A percentile compares a stretch with the other conserved stretches of the same genome.
phyloP scores from a whole-genome alignment of 83 land plant species.

The Picea abies region DNA sequence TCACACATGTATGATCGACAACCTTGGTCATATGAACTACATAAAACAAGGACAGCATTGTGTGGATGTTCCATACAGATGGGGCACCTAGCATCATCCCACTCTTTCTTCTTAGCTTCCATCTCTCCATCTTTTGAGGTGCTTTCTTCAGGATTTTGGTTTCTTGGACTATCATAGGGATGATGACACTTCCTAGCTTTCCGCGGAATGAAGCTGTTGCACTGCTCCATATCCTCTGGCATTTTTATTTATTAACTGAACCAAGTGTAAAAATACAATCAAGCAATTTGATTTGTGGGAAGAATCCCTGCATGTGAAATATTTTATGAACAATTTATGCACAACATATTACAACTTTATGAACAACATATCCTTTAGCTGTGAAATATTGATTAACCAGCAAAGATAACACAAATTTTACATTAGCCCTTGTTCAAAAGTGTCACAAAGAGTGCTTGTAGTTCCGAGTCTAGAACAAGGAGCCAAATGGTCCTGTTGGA shows the following conservation, averaged over 20 bases:
- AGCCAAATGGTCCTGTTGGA: background rate
- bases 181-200: constrained; percentile 16
- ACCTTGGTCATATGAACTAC: constrained; percentile 72
- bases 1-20: constrained; percentile 82
- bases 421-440: background rate
- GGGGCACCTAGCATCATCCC: constrained; percentile 72
- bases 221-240: constrained; percentile 9
- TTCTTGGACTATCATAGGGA: constrained; percentile 18
- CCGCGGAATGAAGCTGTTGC: constrained; percentile 5
- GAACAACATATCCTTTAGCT: background rate
- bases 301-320: background rate
- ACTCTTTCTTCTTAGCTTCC: constrained; percentile 51
- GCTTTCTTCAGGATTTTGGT: constrained; percentile 30
- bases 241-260: constrained; percentile 11
- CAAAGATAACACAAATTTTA: background rate
- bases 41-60: constrained; percentile 81
- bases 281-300: constrained; percentile 13
- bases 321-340: background rate
- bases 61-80: constrained; percentile 92
- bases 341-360: background rate
- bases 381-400: constrained; percentile 2
- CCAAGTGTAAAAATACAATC: constrained; percentile 6
- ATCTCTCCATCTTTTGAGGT: constrained; percentile 32
- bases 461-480: background rate
- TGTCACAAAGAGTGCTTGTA: background rate